Percentiles rank a stretch among this genome's conserved stretches.
These are phyloP conservation scores for Clavispora vitiphila DNA, from an alignment of 805 yeast genomes.

Conservation along the genomic window DNA sequence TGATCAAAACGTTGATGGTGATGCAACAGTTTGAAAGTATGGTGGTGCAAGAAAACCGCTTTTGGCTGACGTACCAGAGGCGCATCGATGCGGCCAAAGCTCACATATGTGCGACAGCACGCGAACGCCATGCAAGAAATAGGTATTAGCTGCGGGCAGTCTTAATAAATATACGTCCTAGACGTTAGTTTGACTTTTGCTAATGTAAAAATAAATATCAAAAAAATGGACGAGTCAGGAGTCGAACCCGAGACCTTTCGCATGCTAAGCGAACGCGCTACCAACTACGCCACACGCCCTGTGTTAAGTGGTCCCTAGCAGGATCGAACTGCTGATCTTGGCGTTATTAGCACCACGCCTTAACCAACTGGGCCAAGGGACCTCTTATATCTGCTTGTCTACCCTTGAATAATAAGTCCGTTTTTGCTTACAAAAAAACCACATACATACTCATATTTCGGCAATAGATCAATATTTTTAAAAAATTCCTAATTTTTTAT, in stretches of 20 bases:
- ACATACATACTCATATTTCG: too few relatives aligned
- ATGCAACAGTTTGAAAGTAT: conserved; percentile 23
- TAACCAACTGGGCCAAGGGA: conserved; percentile 54
- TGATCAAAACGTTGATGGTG: conserved; percentile 26
- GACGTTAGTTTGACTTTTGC: too few relatives aligned
- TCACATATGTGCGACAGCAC: conserved; percentile 2
- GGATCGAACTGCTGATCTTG: conserved; percentile 82
- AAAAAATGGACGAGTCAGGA: conserved; percentile 65
- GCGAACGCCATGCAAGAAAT: not conserved
- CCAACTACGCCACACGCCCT: conserved; percentile 82
- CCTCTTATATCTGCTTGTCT: conserved; percentile 13
- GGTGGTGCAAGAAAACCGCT: conserved; percentile 20
- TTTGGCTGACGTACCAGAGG: conserved; percentile 23
- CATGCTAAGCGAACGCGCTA: conserved; percentile 80
- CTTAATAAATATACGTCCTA: not conserved
- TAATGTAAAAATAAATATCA: conserved; percentile 12
- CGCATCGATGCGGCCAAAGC: conserved; percentile 4
- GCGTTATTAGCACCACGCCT: conserved; percentile 50
- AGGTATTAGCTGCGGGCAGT: conserved; percentile 6
- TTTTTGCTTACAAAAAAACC: too few relatives aligned
- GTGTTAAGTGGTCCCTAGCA: conserved; percentile 67
- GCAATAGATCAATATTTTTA: too few relatives aligned
- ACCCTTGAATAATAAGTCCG: not conserved
- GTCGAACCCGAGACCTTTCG: conserved; percentile 75
- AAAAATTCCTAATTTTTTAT: too few relatives aligned